Evolutionary conservation across 768 basidiomycete species (phyloP).

Genomic region (Kwoniella dejecticola): DNA sequence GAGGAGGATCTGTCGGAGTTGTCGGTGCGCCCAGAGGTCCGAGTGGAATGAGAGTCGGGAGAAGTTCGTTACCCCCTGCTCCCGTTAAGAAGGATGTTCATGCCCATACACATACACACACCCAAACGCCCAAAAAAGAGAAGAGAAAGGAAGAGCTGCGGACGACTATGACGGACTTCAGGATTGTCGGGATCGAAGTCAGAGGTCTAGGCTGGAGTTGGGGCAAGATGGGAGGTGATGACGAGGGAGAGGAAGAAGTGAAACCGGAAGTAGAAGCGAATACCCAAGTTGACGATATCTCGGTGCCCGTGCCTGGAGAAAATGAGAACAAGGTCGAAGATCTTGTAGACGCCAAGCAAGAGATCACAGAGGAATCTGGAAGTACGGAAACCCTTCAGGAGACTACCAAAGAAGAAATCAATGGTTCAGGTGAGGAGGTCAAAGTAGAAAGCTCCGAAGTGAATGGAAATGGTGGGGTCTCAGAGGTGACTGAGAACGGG

Average conservation of each 20-base stretch:
- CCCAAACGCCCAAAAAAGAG: conserved; percentile 22
- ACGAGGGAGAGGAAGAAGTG: conserved; percentile 19
- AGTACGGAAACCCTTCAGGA: too few relatives aligned
- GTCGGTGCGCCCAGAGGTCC: conserved; percentile 33
- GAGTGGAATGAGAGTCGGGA: conserved; percentile 21
- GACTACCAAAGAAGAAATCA: not conserved
- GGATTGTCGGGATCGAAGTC: conserved; percentile 87
- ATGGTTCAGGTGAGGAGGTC: conserved; percentile 8
- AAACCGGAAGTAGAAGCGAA: conserved; percentile 17
- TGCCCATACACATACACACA: too few relatives aligned
- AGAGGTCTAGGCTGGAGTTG: conserved; percentile 82
- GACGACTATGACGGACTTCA: conserved; percentile 95
- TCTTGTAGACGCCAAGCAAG: conserved; percentile 1
- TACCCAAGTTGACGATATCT: conserved; percentile 1
- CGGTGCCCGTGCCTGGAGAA: too few relatives aligned
- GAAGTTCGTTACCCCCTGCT: not conserved
- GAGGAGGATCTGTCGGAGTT: conserved; percentile 13
- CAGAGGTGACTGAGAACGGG: conserved; percentile 12
- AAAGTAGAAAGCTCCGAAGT: conserved; percentile 12
- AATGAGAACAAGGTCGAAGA: too few relatives aligned
- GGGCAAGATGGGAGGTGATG: conserved; percentile 60
- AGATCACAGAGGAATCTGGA: conserved; percentile 57
- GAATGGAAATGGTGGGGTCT: conserved; percentile 52
- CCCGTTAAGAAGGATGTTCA: conserved; percentile 14
- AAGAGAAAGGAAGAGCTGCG: conserved; percentile 57